phyloP scores from a whole-genome alignment of 441 rosid genomes.

The Manihot esculenta region DNA sequence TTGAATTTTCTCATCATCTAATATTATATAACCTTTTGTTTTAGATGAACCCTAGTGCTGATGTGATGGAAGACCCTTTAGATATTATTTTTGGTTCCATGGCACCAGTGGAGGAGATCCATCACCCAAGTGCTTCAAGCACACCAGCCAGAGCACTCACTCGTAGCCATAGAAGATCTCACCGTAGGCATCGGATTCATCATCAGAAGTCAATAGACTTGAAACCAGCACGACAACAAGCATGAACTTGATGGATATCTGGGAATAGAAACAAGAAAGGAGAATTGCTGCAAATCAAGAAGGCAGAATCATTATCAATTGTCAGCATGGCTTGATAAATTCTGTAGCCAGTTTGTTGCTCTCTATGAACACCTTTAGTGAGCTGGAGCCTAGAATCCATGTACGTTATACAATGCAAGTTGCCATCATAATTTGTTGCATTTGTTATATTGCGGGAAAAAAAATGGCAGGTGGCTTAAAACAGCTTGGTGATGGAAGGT shows the following conservation, averaged over 20 bases:
- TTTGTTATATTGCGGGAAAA: not conserved
- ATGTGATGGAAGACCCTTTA: constrained; percentile 50
- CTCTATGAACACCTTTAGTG: not conserved
- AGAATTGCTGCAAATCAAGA: not conserved
- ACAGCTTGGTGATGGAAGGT: constrained; percentile 6
- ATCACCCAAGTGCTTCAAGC: constrained; percentile 27
- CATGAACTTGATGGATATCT: constrained; percentile 3
- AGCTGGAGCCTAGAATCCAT: not conserved
- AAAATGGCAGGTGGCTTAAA: not conserved
- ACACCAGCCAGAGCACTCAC: constrained; percentile 21
- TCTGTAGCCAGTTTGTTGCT: not conserved
- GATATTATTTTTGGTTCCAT: constrained; percentile 49
- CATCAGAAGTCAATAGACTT: constrained; percentile 31
- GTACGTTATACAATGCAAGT: not conserved
- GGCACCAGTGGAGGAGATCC: constrained; percentile 39
- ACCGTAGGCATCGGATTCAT: constrained; percentile 37
- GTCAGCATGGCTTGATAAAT: not conserved
- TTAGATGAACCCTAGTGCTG: constrained; percentile 36
- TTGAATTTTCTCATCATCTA: constrained; percentile 7
- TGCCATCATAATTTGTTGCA: not conserved
- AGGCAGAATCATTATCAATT: constrained; percentile 3
- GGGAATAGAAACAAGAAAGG: not conserved
- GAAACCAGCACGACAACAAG: constrained; percentile 7
- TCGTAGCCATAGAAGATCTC: constrained; percentile 46
- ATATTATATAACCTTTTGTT: constrained; percentile 22